phyloP scores from a whole-genome alignment of 192 early-diverging fungal genomes.

The Jimgerdemannia flammicorona region DNA sequence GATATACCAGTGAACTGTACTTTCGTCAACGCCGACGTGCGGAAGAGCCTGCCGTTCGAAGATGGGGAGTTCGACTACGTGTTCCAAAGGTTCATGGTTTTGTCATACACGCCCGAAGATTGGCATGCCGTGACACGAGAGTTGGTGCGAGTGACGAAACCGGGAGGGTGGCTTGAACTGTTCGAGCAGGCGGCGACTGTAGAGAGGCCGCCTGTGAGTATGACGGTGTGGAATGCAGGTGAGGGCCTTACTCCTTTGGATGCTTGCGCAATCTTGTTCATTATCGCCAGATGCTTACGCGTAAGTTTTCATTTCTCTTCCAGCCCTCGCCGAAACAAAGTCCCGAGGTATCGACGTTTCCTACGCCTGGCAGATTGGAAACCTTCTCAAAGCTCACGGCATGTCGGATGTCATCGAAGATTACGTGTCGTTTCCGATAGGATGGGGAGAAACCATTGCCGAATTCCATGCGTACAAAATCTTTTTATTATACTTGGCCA shows the following conservation, averaged over 20 bases:
- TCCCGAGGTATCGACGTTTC: not conserved
- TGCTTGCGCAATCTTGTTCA: not conserved
- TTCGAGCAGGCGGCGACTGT: constrained; percentile 23
- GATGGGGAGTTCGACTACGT: constrained; percentile 28
- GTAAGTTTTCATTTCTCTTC: not conserved
- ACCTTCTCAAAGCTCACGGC: not conserved
- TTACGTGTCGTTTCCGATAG: not conserved
- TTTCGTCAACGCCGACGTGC: constrained; percentile 24
- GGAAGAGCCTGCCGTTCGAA: constrained; percentile 25
- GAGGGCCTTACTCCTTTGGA: not conserved
- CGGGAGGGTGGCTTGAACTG: constrained; percentile 33
- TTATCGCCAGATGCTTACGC: not conserved
- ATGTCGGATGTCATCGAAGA: not conserved
- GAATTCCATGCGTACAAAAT: not conserved
- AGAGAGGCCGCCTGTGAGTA: not conserved
- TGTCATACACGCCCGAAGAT: constrained; percentile 20
- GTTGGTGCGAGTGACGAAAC: constrained; percentile 22
- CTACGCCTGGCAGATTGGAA: not conserved
- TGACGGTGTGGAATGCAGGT: not conserved
- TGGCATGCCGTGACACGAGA: constrained; percentile 27
- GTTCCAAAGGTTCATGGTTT: constrained; percentile 23
- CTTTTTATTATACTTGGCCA: not conserved
- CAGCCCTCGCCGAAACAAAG: not conserved
- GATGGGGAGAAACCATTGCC: not conserved
- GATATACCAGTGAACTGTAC: constrained; percentile 32